Evolutionary conservation across 2,329 filamentous ascomycete genomes (phyloP), one percentile per base, ranked within the genome.

Genomic region (Microdochium bolleyi): DNA sequence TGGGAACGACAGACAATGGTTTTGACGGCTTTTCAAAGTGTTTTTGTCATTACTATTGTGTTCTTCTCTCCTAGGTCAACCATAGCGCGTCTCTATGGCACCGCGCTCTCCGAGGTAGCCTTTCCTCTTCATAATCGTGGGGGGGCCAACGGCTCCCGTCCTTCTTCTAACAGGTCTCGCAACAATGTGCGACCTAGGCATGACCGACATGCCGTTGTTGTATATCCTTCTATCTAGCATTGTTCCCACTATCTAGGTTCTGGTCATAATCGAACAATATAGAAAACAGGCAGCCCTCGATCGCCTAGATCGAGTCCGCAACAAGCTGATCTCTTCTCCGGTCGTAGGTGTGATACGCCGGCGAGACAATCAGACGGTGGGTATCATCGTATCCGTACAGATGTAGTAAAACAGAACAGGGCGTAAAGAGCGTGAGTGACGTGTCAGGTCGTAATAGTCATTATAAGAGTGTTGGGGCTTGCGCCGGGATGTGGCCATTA

Each of bases 401-500:
- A 46, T 22, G 41, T 46, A 19, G 8, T 22, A 46, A 21, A 46
- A 13, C 9, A 11, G 13, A 46, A 46, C 8, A 46, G 19, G 21
- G 21, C 41, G 41, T 46, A 49, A 30, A 4, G 48, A 49, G 24
- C 48, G 48, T 49, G 48, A 49, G n/a, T 49, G 48, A 49, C 48
- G 48, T 49, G 14, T 25, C 9, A 49, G n/a, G 25, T 27, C 24
- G 48, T 49, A 14, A 49, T 49, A 21, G 24, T 49, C 48, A 49
- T 49, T 49, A 49, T n/a, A 48, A 22, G 10, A 48, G 48, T 27
- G 24, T 27, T 27, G 48, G 22, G 11, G 3, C 3, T 8, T 27
- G n/a, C 16, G 24, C 24, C 8, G 11, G 48, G 24, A 5, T 16
- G 14, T 30, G 48, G 19, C 9, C 22, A 22, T 30, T 9, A 49